Base-by-base conservation (phyloP, 2,329 filamentous ascomycete species). In the Cladosporium sp. region DNA sequence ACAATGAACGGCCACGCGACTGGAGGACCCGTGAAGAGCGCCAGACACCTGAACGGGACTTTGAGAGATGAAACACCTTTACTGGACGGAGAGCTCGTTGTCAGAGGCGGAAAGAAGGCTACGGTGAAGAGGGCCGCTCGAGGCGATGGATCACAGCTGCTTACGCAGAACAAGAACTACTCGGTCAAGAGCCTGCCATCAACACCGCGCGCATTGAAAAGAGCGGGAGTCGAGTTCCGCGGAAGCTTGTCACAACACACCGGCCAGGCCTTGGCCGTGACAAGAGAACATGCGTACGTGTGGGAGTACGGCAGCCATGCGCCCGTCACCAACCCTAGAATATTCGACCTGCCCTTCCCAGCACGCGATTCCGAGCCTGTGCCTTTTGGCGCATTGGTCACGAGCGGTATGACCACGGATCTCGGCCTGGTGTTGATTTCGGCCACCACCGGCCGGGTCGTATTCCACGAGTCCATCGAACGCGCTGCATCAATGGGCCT, bases 391-490 rank as follows among this genome's bases (percentile, higher is more conserved):
- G 82, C 88, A 15, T 79, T 99, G 47, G 85, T 96, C 6, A 85
- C 88, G 0, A 85, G 87, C 43, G 87, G 88, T 4, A 84, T 87
- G 9, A 84, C 85, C 4, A 82, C 83, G 43, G 88, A 95, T 59
- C 86, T 91, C 29, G 93, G 93, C 2, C 78, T 99, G 32, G 82
- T 99, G 22, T 80, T 96, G 32, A 79, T 97, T 32, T 88, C 92
- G 73, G 88, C 92, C 11, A 82, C 81, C 15, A 90, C 79, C 43
- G 93, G 93, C 47, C 91, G 85, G 68, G 83, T 97, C 47, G 85
- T 89, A 39, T 97, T 93, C 68, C 97, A 93, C 90, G 93, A 97
- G 67, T 95, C 89, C 34, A 88, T 97, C 56, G 90, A 92, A 50
- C 90, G 84, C 67, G 90, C 89, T 8, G 88, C 90, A 34, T 89